Conservation (phyloP, 352 stramenopile species). For the Halophytophthora polymorphica region DNA sequence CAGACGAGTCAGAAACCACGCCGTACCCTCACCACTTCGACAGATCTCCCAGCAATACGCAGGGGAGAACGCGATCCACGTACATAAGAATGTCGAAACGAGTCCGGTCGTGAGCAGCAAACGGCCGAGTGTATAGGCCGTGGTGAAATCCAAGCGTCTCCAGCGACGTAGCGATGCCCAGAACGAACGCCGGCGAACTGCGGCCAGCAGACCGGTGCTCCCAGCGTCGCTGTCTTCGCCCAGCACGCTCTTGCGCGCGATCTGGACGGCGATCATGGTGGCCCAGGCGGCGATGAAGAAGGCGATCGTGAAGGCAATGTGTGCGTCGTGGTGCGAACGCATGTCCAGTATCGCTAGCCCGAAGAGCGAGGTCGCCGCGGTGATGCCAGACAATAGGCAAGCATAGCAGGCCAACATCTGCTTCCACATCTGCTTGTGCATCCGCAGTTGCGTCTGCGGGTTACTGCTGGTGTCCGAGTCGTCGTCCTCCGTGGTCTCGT, state of each 20-base stretch:
- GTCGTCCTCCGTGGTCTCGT: background rate
- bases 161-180: conserved; percentile 44
- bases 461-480: background rate
- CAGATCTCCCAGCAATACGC: background rate
- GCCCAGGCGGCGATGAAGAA: conserved; percentile 80
- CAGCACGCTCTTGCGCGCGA: conserved; percentile 38
- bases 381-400: conserved; percentile 29
- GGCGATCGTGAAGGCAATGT: conserved; percentile 65
- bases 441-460: background rate
- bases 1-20: background rate
- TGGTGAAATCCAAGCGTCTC: conserved; percentile 45
- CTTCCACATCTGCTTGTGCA: conserved; percentile 1
- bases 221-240: conserved; percentile 18
- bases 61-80: conserved; percentile 13
- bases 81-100: conserved; percentile 67
- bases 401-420: conserved; percentile 11
- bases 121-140: conserved; percentile 46
- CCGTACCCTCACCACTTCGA: no score
- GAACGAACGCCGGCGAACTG: conserved; percentile 20
- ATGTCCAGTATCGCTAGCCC: conserved; percentile 78
- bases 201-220: conserved; percentile 2
- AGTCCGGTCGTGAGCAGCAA: conserved; percentile 49
- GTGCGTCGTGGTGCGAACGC: conserved; percentile 61
- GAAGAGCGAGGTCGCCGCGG: conserved; percentile 44
- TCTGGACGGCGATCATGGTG: conserved; percentile 58